Base-by-base conservation (phyloP, 2,329 filamentous ascomycete species). In the Ophiostoma perfectum region DNA sequence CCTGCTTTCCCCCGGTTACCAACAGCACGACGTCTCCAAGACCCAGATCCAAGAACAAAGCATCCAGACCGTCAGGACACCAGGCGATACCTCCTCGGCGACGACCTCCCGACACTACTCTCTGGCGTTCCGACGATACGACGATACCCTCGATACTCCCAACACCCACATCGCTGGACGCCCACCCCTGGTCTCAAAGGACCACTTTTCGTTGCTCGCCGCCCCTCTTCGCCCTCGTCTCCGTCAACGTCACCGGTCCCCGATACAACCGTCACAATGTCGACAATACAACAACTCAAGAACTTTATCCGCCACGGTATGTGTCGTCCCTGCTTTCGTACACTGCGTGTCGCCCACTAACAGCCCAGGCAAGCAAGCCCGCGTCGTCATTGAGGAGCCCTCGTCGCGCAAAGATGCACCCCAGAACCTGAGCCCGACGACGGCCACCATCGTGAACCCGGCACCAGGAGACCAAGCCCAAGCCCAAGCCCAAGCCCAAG, bases 241-340 rank as follows among this genome's bases (percentile, higher is more conserved):
- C 42, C n/a, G 8, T 36, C 39, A 11, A 45, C 63, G 39, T 14
- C 27, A 6, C 45, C 2, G 42, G 42, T 4, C 42, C 16, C 3
- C 49, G 6, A 39, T n/a, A 55, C 38, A 27, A 41, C 39, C 66
- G 68, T 65, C 72, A 78, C 73, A 60, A 88, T 88, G 86, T 88
- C 86, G 75, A 87, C 86, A 73, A 96, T 97, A 81, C 94, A 97
- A 82, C 95, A 95, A 78, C 87, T 97, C 75, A 97, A 98, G 81
- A 97, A 97, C 80, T 96, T 98, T 80, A 95, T 98, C 80, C 91
- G 94, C 73, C 94, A 97, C 83, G 94, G 86, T 88, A 81, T 68
- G 69, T 67, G 12, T 16, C 12, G 5, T 82, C 65, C 60, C 27
- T 52, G 41, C 66, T 58, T 62, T 36, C 16, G 42, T 6, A 5